Base-by-base conservation (phyloP, 345 rosid genomes). In the Aquilaria sinensis region DNA sequence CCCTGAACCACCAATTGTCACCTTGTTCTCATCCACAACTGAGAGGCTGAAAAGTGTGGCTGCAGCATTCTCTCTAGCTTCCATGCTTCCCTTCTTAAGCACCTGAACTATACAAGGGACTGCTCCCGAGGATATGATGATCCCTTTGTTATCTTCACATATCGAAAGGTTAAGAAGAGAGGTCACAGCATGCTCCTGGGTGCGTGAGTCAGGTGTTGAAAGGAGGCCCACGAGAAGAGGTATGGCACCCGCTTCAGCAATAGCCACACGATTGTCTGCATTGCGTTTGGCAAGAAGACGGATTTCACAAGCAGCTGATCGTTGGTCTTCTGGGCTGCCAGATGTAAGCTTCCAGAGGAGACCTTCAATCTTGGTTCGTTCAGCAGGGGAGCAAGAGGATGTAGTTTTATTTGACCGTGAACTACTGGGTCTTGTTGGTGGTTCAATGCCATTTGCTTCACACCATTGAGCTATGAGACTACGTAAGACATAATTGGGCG, bases 391-490 rank as follows among this genome's bases (percentile, higher is more conserved):
- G 41, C 76, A 82, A 30, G 86, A 63, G 56, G 92, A 83, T 53
- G 81, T 70, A 31, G 77, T 69, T 78, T 81, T 94, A 65, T 72
- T 80, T 23, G 91, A 83, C 72, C 77, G 80, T 54, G 86, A 80
- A 75, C 76, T 84, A 57, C 92, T 78, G 14, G 92, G 87, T 41
- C 90, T 83, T 78, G 88, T 85, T 30, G 97, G 97, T 58, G 95
- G 85, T 75, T 94, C 96, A 2, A 94, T 81, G 57, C 86, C 91
- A 63, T 94, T 88, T 60, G 87, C 79, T 69, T 88, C 99, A 29
- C 99, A 90, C 99, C 99, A 94, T 67, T 90, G 96, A 45, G 94
- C 93, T 75, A 94, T 94, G 60, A 94, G 95, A 76, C 97, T 94
- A 43, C 97, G 99, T 49, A 94, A 81, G 58, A 83, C 97, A 58